These are phyloP conservation scores for Sequoiadendron giganteum DNA, from an alignment of 75 land plant species.

Conservation along the genomic window DNA sequence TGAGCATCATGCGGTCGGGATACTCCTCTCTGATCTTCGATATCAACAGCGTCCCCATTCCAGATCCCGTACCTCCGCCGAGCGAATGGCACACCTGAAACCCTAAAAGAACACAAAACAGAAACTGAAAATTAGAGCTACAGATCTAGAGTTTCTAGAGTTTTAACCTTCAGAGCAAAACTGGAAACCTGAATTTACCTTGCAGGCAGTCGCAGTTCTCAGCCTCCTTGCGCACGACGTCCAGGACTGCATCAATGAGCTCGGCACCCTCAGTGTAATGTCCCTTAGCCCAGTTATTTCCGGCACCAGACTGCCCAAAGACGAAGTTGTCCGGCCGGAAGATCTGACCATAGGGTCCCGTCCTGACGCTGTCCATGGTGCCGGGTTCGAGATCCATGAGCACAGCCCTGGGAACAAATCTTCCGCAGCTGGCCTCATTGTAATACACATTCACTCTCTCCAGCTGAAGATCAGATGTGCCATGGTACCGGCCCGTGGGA, in stretches of 20 bases:
- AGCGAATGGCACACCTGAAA: conserved; percentile 38
- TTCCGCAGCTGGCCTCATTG: conserved; percentile 30
- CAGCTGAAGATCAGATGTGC: conserved; percentile 22
- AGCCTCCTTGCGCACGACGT: conserved; percentile 10
- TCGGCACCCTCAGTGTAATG: conserved; percentile 36
- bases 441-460: conserved; percentile 8
- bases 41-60: too few species aligned
- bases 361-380: too few species aligned
- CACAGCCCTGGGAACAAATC: conserved; percentile 23
- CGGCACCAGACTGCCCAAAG: too few species aligned
- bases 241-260: conserved; percentile 31
- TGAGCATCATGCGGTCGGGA: too few species aligned
- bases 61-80: too few species aligned
- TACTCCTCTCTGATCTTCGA: too few species aligned
- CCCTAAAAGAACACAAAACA: conserved; percentile 49
- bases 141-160: neutral
- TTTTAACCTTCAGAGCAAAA: neutral
- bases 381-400: conserved; percentile 34
- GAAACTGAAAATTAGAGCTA: conserved; percentile 35
- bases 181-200: conserved; percentile 3
- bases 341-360: too few species aligned
- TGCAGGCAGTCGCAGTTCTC: conserved; percentile 36
- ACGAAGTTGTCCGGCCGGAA: too few species aligned
- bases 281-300: neutral
- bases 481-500: conserved; percentile 30